These are phyloP conservation scores for Neoconidiobolus thromboides DNA, from an alignment of 371 early-diverging fungal genomes.

Conservation along the genomic window DNA sequence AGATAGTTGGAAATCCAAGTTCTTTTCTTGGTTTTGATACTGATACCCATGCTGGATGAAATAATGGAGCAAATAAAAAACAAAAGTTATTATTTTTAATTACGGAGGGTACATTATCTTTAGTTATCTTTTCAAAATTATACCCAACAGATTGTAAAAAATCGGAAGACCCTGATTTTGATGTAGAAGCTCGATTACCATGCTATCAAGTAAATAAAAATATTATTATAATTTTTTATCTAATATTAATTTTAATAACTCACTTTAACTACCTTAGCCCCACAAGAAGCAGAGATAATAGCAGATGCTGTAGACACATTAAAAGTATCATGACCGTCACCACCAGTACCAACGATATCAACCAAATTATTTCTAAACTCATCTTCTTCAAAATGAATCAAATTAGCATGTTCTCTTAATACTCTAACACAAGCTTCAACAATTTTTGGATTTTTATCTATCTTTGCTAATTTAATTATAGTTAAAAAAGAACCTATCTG, in stretches of 20 bases:
- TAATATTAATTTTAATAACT: not conserved
- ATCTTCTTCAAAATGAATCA: conserved; percentile 22
- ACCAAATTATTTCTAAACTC: conserved; percentile 28
- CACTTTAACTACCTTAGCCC: conserved; percentile 84
- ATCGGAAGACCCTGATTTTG: conserved; percentile 86
- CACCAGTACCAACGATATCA: conserved; percentile 96
- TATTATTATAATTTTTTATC: not conserved
- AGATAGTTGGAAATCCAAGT: conserved; percentile 81
- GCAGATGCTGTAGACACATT: conserved; percentile 88
- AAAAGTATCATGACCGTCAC: conserved; percentile 93
- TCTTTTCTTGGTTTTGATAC: conserved; percentile 63
- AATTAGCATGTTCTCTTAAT: conserved; percentile 36
- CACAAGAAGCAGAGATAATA: conserved; percentile 83
- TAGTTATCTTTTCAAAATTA: conserved; percentile 36
- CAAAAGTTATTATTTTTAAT: conserved; percentile 57
- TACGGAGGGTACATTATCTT: conserved; percentile 39
- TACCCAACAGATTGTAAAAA: conserved; percentile 73
- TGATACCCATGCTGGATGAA: conserved; percentile 81
- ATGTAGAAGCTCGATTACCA: conserved; percentile 88
- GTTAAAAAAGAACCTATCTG: conserved; percentile 77
- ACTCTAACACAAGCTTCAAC: conserved; percentile 56
- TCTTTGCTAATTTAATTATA: conserved; percentile 40
- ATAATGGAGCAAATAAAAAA: conserved; percentile 80
- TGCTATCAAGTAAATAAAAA: conserved; percentile 28
- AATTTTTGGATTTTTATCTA: conserved; percentile 54